Base-by-base conservation (phyloP, 768 basidiomycete genomes). In the Lactarius pseudohatsudake region DNA sequence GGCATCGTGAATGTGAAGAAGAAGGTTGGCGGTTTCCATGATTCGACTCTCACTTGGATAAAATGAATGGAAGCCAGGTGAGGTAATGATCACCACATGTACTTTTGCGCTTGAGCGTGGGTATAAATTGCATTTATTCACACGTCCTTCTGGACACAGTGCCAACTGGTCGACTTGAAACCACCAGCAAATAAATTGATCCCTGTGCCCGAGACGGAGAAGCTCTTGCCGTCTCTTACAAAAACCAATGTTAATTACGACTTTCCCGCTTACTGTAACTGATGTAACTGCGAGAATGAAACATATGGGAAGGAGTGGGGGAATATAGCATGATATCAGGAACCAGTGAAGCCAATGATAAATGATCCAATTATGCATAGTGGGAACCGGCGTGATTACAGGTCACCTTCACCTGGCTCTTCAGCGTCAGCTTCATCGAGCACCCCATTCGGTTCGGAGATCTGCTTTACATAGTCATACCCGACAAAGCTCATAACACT, bases 401-500 rank as follows among this genome's bases (percentile, higher is more conserved):
- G 53, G 61, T 50, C 43, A 47, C 34, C 57, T 3, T 50, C 43
- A 56, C 34, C 57, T 3, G 15, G n/a, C 30, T 40, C 61, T 30
- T 53, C 41, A 5, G 15, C 61, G 22, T 53, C 41, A 5, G 15
- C 50, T 53, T 62, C 68, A 18, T 56, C 53, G 16, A 30, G 28
- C n/a, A 43, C 41, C 36, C 43, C 65, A 59, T 62, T 54, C 32
- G 9, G 47, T 15, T 68, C 61, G 11, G 65, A 18, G 40, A 34
- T 43, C 66, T 74, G 74, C 68, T 76, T 82, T 64, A 78, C 76
- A 71, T 86, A 86, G 61, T 79, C 80, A 70, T 86, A 81, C 16
- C 85, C 85, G 64, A 86, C 82, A 67, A 87, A 86, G 68, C 79
- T 84, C 85, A 87, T 84, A 41, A 87, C 83, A 71, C 85, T 85